Percentiles rank a stretch among this genome's conserved stretches.
Conservation (phyloP, 129 eudicot genomes). For the Arctium lappa region DNA sequence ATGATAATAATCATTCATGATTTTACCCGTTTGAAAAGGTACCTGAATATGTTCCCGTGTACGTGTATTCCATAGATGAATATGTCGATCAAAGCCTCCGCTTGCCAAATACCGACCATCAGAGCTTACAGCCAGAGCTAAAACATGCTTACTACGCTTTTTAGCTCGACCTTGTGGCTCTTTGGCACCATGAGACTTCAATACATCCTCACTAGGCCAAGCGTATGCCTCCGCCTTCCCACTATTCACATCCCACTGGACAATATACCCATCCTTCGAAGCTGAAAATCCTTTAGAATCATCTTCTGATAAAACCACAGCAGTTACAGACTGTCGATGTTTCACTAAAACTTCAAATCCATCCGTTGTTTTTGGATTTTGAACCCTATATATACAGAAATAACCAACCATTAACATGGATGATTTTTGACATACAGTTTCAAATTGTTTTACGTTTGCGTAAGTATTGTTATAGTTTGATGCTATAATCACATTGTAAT, state of each 20-base stretch:
- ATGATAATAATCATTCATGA: background rate
- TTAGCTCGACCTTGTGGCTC: conserved; percentile 77
- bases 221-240: conserved; percentile 60
- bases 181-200: conserved; percentile 77
- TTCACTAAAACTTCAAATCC: conserved; percentile 63
- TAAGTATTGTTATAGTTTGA: background rate
- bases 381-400: conserved; percentile 46
- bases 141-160: conserved; percentile 77
- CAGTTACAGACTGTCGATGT: conserved; percentile 87
- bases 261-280: conserved; percentile 83
- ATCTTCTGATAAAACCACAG: conserved; percentile 80
- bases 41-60: conserved; percentile 87
- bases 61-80: conserved; percentile 94
- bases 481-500: background rate
- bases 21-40: background rate
- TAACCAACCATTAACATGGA: background rate
- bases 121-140: conserved; percentile 83
- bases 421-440: background rate
- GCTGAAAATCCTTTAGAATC: conserved; percentile 83
- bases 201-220: conserved; percentile 79
- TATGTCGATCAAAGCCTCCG: conserved; percentile 94
- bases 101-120: conserved; percentile 93
- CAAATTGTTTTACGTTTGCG: background rate
- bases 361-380: conserved; percentile 48
- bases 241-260: conserved; percentile 77